Evolutionary conservation across 495 filamentous ascomycete species (phyloP).

Genomic region (Neurospora sp.): DNA sequence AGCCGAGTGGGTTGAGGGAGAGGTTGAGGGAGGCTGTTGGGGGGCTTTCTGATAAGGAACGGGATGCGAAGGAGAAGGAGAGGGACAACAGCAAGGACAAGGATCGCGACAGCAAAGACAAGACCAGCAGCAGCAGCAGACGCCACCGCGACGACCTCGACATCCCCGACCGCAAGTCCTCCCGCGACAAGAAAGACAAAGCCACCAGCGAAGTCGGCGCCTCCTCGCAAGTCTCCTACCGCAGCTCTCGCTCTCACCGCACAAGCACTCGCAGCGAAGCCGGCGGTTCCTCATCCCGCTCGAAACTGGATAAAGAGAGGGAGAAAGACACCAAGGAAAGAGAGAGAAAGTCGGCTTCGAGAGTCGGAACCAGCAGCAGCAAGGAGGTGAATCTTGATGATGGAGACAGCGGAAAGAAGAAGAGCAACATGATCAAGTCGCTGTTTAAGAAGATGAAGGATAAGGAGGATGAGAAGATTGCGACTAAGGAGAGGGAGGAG

Average conservation of each 20-base stretch:
- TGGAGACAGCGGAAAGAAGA: constrained; percentile 24
- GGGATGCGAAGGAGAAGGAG: constrained; percentile 13
- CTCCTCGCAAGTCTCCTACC: background rate
- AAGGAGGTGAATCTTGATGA: constrained; percentile 16
- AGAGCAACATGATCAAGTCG: constrained; percentile 40
- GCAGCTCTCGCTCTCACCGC: constrained; percentile 17
- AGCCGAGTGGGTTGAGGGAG: constrained; percentile 16
- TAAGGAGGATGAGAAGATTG: constrained; percentile 21
- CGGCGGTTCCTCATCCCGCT: background rate
- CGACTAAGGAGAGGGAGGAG: constrained; percentile 3
- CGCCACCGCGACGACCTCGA: background rate
- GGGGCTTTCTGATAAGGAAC: background rate
- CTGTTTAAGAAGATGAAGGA: constrained; percentile 44
- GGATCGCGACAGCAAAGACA: constrained; percentile 9
- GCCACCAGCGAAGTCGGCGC: background rate
- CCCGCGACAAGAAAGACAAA: background rate
- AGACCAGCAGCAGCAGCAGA: constrained; percentile 2
- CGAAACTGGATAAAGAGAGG: background rate
- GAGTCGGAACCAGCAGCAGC: background rate
- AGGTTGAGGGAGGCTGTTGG: background rate
- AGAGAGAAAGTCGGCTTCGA: background rate
- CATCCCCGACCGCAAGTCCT: background rate
- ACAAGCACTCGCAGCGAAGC: constrained; percentile 18
- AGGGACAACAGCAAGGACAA: constrained; percentile 18
- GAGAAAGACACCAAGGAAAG: constrained; percentile 6